Evolutionary conservation across 495 filamentous ascomycete species (phyloP).

Genomic region (Penicillium herquei): DNA sequence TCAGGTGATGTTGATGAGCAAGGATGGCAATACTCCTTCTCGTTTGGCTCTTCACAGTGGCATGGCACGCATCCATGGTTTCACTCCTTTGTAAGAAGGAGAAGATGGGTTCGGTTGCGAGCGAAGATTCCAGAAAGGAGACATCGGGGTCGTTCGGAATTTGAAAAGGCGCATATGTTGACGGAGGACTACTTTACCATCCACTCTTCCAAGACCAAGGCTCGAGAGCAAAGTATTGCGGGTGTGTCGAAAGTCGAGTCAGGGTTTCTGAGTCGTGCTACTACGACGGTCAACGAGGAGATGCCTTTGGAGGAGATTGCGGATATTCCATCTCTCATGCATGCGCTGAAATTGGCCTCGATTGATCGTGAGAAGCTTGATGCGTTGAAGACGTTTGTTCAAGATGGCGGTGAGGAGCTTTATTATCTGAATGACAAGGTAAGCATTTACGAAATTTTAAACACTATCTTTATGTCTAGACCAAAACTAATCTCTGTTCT

Average conservation of each 20-base stretch:
- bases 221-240: conserved; percentile 38
- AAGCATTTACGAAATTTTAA: conserved; percentile 1
- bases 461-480: background rate
- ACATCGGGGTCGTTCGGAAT: conserved; percentile 25
- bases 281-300: conserved; percentile 34
- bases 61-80: conserved; percentile 90
- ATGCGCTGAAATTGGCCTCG: conserved; percentile 58
- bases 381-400: conserved; percentile 72
- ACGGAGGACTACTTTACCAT: conserved; percentile 89
- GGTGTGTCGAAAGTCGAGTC: conserved; percentile 31
- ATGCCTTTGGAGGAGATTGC: conserved; percentile 54
- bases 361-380: conserved; percentile 92
- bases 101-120: conserved; percentile 86
- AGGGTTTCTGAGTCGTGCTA: conserved; percentile 30
- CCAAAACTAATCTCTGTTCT: conserved; percentile 6
- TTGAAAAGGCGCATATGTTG: conserved; percentile 59
- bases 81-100: conserved; percentile 84
- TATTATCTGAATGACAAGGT: conserved; percentile 69
- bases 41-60: conserved; percentile 81
- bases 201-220: conserved; percentile 47
- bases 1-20: conserved; percentile 84
- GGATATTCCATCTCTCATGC: conserved; percentile 64
- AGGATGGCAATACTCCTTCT: conserved; percentile 94
- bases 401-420: conserved; percentile 77
- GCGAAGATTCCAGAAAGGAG: conserved; percentile 48